Conservation (phyloP, 179 eudicot species). For the Monotropa hypopitys region DNA sequence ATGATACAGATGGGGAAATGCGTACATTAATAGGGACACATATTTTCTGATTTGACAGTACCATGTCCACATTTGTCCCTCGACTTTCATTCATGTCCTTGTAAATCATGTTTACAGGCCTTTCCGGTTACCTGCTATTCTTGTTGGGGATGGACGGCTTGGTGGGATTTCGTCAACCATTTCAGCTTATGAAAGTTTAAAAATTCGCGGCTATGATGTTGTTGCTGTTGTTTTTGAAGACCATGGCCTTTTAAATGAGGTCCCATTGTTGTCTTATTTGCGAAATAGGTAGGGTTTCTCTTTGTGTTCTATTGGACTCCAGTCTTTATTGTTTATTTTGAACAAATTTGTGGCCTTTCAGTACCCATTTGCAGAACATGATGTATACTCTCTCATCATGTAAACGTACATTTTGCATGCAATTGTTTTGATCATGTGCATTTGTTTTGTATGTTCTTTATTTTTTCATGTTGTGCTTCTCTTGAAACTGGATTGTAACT, state of each 20-base stretch:
- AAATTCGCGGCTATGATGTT: conserved; percentile 90
- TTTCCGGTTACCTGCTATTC: conserved; percentile 74
- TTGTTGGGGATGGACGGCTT: conserved; percentile 89
- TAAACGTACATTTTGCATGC: neutral
- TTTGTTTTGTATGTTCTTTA: neutral
- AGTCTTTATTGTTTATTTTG: neutral
- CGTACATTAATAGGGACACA: neutral
- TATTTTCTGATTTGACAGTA: neutral
- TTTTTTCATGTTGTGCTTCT: neutral
- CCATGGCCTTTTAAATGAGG: conserved; percentile 61
- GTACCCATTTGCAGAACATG: neutral
- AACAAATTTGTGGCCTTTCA: neutral
- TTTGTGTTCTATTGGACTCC: neutral
- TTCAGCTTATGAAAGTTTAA: conserved; percentile 85
- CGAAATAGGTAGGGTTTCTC: conserved; percentile 43
- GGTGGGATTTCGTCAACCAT: conserved; percentile 92
- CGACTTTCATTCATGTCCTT: neutral
- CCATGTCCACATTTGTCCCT: neutral
- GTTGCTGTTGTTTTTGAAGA: conserved; percentile 77
- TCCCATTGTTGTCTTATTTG: conserved; percentile 53
- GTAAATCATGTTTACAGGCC: conserved; percentile 40
- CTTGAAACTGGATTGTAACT: neutral
- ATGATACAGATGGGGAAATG: neutral
- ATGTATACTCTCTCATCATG: neutral
- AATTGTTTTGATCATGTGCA: neutral